A percentile compares a stretch with the other conserved stretches of the same genome.
These are phyloP conservation scores for Daldinia eschscholtzii DNA, from an alignment of 2,329 filamentous ascomycete species.

Conservation along the genomic window DNA sequence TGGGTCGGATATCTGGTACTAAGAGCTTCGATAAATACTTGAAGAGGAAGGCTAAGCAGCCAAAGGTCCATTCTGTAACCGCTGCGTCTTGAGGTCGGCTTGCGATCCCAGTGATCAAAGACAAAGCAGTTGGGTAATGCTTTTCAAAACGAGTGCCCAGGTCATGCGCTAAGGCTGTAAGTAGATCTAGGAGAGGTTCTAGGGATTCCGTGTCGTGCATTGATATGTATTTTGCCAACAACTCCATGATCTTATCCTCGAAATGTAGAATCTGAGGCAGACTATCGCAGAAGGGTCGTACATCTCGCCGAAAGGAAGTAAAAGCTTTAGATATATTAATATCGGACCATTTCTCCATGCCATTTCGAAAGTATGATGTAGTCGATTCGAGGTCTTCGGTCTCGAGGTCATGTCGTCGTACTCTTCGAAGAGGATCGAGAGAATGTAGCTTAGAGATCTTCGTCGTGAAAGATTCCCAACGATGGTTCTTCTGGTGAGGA, in stretches of 20 bases:
- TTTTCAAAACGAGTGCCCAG: conserved; percentile 88
- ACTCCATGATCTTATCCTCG: conserved; percentile 84
- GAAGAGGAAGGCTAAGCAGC: conserved; percentile 92
- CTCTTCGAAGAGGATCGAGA: conserved; percentile 90
- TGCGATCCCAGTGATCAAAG: conserved; percentile 81
- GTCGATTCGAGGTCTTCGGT: conserved; percentile 79
- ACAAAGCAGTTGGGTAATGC: conserved; percentile 82
- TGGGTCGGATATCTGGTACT: conserved; percentile 85
- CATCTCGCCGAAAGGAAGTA: conserved; percentile 79
- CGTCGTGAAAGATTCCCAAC: conserved; percentile 90
- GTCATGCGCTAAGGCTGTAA: conserved; percentile 95
- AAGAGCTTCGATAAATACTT: conserved; percentile 94
- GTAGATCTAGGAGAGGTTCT: conserved; percentile 87
- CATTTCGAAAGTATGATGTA: conserved; percentile 88
- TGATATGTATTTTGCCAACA: conserved; percentile 81
- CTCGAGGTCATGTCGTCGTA: conserved; percentile 86
- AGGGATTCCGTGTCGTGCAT: conserved; percentile 82
- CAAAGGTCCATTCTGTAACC: conserved; percentile 98
- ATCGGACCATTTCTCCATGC: conserved; percentile 89
- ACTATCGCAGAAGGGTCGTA: conserved; percentile 85
- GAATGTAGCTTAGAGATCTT: conserved; percentile 91
- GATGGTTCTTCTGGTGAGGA: conserved; percentile 82
- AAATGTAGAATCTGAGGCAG: conserved; percentile 93
- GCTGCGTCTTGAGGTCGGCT: conserved; percentile 82
- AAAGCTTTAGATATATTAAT: conserved; percentile 90